Evolutionary conservation across 176 grass and related monocot genomes (phyloP), one percentile per base, ranked within the genome.

Genomic region (Olyra latifolia): DNA sequence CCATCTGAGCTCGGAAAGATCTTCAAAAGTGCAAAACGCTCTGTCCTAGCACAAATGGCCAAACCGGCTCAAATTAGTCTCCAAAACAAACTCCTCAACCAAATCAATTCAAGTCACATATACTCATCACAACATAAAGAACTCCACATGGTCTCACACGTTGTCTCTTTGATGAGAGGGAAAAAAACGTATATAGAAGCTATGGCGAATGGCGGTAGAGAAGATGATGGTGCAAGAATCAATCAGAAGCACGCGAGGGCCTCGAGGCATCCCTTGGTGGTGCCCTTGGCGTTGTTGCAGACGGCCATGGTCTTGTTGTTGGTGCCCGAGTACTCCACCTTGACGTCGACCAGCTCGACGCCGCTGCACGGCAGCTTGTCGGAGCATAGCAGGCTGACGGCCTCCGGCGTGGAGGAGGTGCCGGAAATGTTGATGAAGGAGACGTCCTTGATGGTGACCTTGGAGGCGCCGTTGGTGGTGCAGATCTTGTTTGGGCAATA

Each of bases 401-500:
- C 88, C 41, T 28, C 71, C 14, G 52, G 71, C 54, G 83, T 81
- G 0, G 54, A 62, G 1, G 77, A 90, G 3, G 72, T 86, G 10
- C 83, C 88, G 25, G 40, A 78, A 63, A 90, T 86, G 35, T 77
- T 78, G 7, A 22, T 27, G 65, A 77, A 89, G 2, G 39, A 67
- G 2, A 89, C 70, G 35, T 77, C 60, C 66, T 55, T 54, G 44
- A 85, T 44, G 30, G 74, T 54, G 10, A 86, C 88, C 62, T 77
- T 75, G 24, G 88, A 86, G 54, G 56, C 56, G 61, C 49, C 17
- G 28, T 27, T 57, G 39, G 45, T 7, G 7, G 47, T 47, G 49
- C 82, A 89, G 19, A 73, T 43, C 30, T 61, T 23, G 70, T 49
- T 54, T 6, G 88, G 88, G 35, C 83, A 86, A 38, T 90, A 90